Base-by-base conservation (phyloP, 331 rosid genomes). In the Dryas integrifolia region DNA sequence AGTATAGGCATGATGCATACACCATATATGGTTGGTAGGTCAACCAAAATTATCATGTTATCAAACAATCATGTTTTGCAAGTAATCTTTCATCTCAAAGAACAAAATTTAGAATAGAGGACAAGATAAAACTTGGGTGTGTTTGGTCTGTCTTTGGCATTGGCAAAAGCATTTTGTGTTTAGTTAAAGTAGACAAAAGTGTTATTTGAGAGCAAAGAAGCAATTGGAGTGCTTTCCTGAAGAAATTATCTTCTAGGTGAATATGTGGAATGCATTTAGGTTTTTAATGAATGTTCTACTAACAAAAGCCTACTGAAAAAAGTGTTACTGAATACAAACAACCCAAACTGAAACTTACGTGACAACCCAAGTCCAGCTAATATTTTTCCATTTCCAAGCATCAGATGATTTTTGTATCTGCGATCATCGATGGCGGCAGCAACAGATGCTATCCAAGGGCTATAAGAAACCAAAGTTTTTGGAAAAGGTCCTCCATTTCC, bases 351-450 rank as follows among this genome's bases (percentile, higher is more conserved):
- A 85, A 26, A 86, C 98, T 90, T 82, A 96, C 99, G 98, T 71
- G 99, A 96, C 77, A 96, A 81, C 69, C 99, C 98, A 72, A 90
- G 40, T 82, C 99, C 98, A 61, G 98, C 87, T 85, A 96, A 80
- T 65, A 82, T 66, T 81, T 88, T 96, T 79, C 98, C 94, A 86
- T 96, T 96, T 71, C 97, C 99, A 57, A 96, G 99, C 15, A 55
- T 77, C 72, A 96, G 81, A 81, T 96, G 97, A 74, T 96, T 96
- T 86, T 96, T 96, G 83, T 96, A 96, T 88, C 98, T 85, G 73
- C 99, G 97, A 65, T 96, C 99, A 83, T 96, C 99, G 69, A 96
- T 89, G 56, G 99, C 99, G 56, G 99, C 99, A 75, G 98, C 99
- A 43, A 96, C 89, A 63, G 99, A 82, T 58, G 86, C 82, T 80